Base-by-base conservation (phyloP, 2,329 filamentous ascomycete species). In the Fusarium pininemorale region DNA sequence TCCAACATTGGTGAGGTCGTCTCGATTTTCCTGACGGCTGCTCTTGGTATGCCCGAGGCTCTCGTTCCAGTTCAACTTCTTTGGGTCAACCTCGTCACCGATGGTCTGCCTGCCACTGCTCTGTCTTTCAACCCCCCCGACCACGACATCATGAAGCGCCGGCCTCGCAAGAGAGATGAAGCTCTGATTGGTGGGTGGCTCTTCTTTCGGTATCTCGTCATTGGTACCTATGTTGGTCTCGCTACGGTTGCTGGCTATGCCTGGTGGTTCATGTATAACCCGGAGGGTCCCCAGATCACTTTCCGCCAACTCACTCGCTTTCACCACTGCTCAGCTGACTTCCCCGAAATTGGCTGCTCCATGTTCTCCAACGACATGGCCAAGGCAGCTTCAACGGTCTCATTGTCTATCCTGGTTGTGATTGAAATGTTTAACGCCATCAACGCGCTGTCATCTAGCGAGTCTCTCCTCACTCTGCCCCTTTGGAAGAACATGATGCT, bases 201-300 rank as follows among this genome's bases (percentile, higher is more conserved):
- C 44, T 98, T 99, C 87, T 95, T 98, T 89, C 92, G 96, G 60
- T 99, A 99, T 84, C 91, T 99, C 87, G 92, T 98, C 56, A 96
- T 99, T 78, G 96, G 96, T 70, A 94, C 91, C 14, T 99, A 99
- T 75, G 96, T 99, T 66, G 96, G 96, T 81, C 87, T 94, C 45
- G 96, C 96, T 61, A 99, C 96, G 7, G 97, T 99, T 26, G 95
- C 93, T 80, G 96, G 97, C 51, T 99, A 99, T 81, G 96, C 94
- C n/a, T 99, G 96, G 96, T 99, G 95, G 94, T 99, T 98, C 87
- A 95, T 99, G 93, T 98, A 93, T 87, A 96, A 98, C 85, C 85
- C 91, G 14, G 90, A 92, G 75, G 96, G 96, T 2, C 96, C 96
- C 30, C 94, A 97, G 82, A 97, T 99, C 83, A 91, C 87, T 72